Base-by-base conservation (phyloP, 106 monocot species). In the Xerophyta viscosa region DNA sequence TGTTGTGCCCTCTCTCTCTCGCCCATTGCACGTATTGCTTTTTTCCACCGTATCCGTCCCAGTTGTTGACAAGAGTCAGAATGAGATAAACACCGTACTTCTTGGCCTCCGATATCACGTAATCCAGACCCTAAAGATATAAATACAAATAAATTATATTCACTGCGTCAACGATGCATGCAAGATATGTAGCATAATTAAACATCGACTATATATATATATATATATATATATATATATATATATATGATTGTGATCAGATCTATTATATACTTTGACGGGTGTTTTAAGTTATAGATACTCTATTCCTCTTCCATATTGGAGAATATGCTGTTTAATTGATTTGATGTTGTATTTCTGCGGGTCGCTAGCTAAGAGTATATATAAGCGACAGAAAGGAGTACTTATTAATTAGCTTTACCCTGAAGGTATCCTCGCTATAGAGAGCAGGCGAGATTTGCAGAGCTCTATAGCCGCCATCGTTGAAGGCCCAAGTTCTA, bases 21-120 rank as follows among this genome's bases (percentile, higher is more conserved):
- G 56, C 56, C 56, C 56, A 57, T 20, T 57, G 56, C 19, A 57
- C 56, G 21, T 57, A 57, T n/a, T 41, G 56, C n/a, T 41, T 57
- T 15, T 20, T 57, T 21, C 39, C 56, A 11, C 56, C 56, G 20
- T 17, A 37, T 22, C 33, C 21, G 23, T 20, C 18, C 11, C 20
- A 57, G 56, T 57, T 39, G 23, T 57, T 57, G 8, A 57, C 56
- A 22, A 57, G 22, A n/a, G 31, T 57, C 37, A 57, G 36, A 5
- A 57, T 57, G 28, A 57, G 56, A 39, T 57, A 37, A 0, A 57
- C 23, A 12, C 20, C 37, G 20, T 41, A 14, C 43, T 44, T 54
- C 31, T 31, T 54, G 0, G 53, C 53, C 30, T 54, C 53, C 6
- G 53, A 29, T 27, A 54, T 54, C 53, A 54, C 53, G 29, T 28